Base-by-base conservation (phyloP, 805 yeast species). In the Torulaspora quercuum region DNA sequence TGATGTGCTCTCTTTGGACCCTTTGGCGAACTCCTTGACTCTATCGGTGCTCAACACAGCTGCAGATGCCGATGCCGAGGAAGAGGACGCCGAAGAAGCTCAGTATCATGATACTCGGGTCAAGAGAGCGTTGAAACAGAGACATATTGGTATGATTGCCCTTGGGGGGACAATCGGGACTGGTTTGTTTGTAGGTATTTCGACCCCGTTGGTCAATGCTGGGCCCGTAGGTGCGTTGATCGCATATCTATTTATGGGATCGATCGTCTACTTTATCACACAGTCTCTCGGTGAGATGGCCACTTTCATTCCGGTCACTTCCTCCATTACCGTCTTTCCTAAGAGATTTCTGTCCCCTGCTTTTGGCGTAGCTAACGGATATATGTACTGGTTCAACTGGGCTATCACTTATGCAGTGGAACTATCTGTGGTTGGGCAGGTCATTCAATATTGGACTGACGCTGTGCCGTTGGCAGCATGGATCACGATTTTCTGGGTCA, bases 201-300 rank as follows among this genome's bases (percentile, higher is more conserved):
- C 78, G n/a, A 53, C 68, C 8, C 75, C 82, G 1, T 58, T 80
- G 24, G 50, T 65, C 1, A 49, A 58, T n/a, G 70, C 82, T 5
- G 87, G 87, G 22, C 86, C 87, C 2, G 86, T 73, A 2, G 73
- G 76, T 26, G 59, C 81, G 2, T 61, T 80, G 18, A 76, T 80
- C 32, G 71, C 84, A 1, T 80, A 75, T 49, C 43, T 76, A 6
- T 78, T 78, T 58, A 76, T 80, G 68, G 82, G 83, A 33, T 54
- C 78, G 3, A 58, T 80, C 37, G 78, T 78, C 2, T 78, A 69
- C 48, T 71, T 73, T 14, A 77, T 80, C 27, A 75, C 81, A 13
- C 85, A 79, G 58, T 69, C 80, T 3, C 63, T 80, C 43, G 86
- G 85, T 48, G 87, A 80, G 61, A 76, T 80, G 85, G 85, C 85